Base-by-base conservation (phyloP, 108 stramenopile species). In the Asterionellopsis glacialis region DNA sequence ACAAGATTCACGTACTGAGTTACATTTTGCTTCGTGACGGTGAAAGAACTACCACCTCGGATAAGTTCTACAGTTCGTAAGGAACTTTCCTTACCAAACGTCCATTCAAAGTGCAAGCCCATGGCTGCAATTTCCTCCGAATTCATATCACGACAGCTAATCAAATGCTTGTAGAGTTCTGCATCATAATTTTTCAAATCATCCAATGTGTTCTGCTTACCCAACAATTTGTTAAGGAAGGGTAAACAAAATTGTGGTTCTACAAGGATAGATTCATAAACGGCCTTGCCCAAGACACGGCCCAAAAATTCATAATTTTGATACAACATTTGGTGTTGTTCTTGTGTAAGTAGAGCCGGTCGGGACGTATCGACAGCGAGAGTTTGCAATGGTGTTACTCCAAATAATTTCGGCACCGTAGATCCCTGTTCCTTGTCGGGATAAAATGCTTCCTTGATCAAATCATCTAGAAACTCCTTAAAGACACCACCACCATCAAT, bases 401-500 rank as follows among this genome's bases (percentile, higher is more conserved):
- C 63, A 62, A 88, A 90, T 55, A 85, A 79, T 60, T 66, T 69
- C 22, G 82, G 84, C 11, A 69, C 72, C 13, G 38, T 65, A 52
- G 64, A 55, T 18, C 61, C 69, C 22, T 48, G 45, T 7, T 62
- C 45, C 44, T 41, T 61, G 16, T 55, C 48, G 47, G 83, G 57
- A 66, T 54, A 13, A 61, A 93, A 93, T 18, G 83, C 91, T 49
- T 93, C 84, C 55, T 79, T 81, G 63, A 93, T 93, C 65, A 93
- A 63, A 64, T 89, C 91, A 69, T 87, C 85, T 24, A 84, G 55
- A 59, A 86, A 87, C 70, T 98, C 99, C 69, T 98, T 99, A 67
- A 98, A 97, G 3, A 99, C 88, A 1, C 99, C 99, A 1, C 99
- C 99, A 10, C 98, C 99, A 70, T 99, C 99, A 62, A 99, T 98